A percentile compares a stretch with the other conserved stretches of the same genome.
These are phyloP conservation scores for Paratinospora sagittata DNA, from an alignment of 164 flowering plant genomes.

Conservation along the genomic window DNA sequence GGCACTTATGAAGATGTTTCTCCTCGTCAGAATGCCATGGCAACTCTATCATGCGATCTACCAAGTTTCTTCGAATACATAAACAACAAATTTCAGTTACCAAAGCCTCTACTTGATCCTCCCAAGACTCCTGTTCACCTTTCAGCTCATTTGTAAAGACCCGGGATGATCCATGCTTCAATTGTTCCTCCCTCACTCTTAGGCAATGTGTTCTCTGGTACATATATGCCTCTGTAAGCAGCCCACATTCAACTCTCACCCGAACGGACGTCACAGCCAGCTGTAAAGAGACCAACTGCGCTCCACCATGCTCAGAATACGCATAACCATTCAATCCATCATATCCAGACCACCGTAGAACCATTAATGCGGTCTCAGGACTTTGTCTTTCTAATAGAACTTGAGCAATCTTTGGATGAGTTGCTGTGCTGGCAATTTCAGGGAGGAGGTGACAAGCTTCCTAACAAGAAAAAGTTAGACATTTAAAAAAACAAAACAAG, in stretches of 20 bases:
- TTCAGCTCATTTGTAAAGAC: constrained; percentile 22
- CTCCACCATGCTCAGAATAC: constrained; percentile 30
- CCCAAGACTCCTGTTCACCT: constrained; percentile 36
- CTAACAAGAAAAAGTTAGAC: constrained; percentile 30
- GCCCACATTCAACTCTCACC: constrained; percentile 86
- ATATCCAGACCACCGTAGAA: constrained; percentile 80
- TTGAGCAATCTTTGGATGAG: constrained; percentile 91
- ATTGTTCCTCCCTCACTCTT: constrained; percentile 52
- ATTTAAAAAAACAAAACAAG: neutral
- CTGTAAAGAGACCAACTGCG: constrained; percentile 46
- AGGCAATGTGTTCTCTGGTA: constrained; percentile 69
- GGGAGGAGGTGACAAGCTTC: constrained; percentile 89
- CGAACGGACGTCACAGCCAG: constrained; percentile 88
- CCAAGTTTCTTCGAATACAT: constrained; percentile 72
- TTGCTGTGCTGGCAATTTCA: constrained; percentile 65
- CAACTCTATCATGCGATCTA: constrained; percentile 82
- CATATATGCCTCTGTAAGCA: constrained; percentile 88
- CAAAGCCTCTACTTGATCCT: constrained; percentile 57
- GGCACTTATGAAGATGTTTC: constrained; percentile 72
- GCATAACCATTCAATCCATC: constrained; percentile 36
- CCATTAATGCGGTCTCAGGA: constrained; percentile 91
- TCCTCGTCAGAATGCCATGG: constrained; percentile 96
- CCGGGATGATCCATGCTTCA: constrained; percentile 27
- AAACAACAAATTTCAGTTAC: constrained; percentile 86
- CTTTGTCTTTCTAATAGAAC: constrained; percentile 73